A percentile compares a stretch with the other conserved stretches of the same genome.
phyloP scores from a whole-genome alignment of 192 early-diverging fungal genomes.

The Linnemannia hyalina region DNA sequence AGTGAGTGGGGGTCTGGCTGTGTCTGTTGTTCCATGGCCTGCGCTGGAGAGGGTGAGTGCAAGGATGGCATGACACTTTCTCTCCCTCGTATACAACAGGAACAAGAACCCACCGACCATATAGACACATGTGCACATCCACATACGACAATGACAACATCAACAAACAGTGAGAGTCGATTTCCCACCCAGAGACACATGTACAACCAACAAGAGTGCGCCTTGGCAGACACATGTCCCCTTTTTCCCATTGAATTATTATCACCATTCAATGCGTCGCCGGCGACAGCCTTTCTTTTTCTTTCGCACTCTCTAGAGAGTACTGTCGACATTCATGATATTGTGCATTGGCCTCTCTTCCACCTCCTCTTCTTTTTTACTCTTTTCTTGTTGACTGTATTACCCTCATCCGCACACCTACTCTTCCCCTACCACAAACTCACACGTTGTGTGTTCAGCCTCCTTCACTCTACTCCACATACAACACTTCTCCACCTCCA shows the following conservation, averaged over 20 bases:
- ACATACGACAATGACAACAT: too few species aligned
- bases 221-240: conserved; percentile 3
- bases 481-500: neutral
- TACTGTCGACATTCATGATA: neutral
- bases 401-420: neutral
- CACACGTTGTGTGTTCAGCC: neutral
- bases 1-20: neutral
- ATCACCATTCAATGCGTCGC: neutral
- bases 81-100: neutral
- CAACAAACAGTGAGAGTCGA: neutral
- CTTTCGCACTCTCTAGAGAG: neutral
- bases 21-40: neutral
- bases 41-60: neutral
- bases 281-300: neutral
- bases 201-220: conserved; percentile 8
- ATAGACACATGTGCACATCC: neutral
- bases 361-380: neutral
- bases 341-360: conserved; percentile 1
- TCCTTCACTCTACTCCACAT: neutral
- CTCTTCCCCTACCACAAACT: neutral
- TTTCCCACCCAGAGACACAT: conserved; percentile 7
- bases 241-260: neutral
- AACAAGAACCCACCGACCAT: neutral
- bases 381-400: neutral
- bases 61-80: neutral